phyloP scores from a whole-genome alignment of 2,329 filamentous ascomycete genomes.

The Tolypocladium endophyticum region DNA sequence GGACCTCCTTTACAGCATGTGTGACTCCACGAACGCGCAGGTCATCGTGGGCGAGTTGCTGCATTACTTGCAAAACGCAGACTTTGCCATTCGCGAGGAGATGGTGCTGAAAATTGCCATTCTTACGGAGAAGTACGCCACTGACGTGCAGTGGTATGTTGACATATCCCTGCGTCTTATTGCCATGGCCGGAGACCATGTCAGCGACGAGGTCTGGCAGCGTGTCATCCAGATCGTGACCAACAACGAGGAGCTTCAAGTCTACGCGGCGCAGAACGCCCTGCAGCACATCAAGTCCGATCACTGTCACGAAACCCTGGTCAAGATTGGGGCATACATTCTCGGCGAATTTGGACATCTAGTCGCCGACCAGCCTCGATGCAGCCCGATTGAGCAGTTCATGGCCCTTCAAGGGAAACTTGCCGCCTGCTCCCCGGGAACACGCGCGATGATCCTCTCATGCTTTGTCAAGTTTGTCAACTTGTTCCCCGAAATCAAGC shows the following conservation, averaged over 20 bases:
- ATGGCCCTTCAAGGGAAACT: slow-evolving; percentile 86
- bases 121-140: slow-evolving; percentile 95
- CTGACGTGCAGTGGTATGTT: slow-evolving; percentile 98
- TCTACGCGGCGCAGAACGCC: slow-evolving; percentile 90
- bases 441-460: slow-evolving; percentile 86
- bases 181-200: slow-evolving; percentile 93
- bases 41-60: slow-evolving; percentile 89
- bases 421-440: slow-evolving; percentile 76
- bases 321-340: slow-evolving; percentile 96
- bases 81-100: slow-evolving; percentile 96
- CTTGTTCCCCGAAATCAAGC: slow-evolving; percentile 95
- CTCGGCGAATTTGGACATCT: slow-evolving; percentile 95
- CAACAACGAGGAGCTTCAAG: slow-evolving; percentile 96
- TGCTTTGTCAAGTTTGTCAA: slow-evolving; percentile 98
- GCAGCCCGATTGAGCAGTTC: slow-evolving; percentile 95
- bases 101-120: slow-evolving; percentile 99
- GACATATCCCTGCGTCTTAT: slow-evolving; percentile 92
- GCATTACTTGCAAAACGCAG: slow-evolving; percentile 89
- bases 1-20: slow-evolving; percentile 98
- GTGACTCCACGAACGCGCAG: slow-evolving; percentile 86
- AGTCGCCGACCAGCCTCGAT: slow-evolving; percentile 83
- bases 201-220: slow-evolving; percentile 99
- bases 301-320: slow-evolving; percentile 90
- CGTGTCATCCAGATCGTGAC: slow-evolving; percentile 97
- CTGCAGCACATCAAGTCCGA: slow-evolving; percentile 86